A percentile compares a stretch with the other conserved stretches of the same genome.
Conservation (phyloP, 805 yeast genomes). For the Cyberlindnera samutprakarnensis region DNA sequence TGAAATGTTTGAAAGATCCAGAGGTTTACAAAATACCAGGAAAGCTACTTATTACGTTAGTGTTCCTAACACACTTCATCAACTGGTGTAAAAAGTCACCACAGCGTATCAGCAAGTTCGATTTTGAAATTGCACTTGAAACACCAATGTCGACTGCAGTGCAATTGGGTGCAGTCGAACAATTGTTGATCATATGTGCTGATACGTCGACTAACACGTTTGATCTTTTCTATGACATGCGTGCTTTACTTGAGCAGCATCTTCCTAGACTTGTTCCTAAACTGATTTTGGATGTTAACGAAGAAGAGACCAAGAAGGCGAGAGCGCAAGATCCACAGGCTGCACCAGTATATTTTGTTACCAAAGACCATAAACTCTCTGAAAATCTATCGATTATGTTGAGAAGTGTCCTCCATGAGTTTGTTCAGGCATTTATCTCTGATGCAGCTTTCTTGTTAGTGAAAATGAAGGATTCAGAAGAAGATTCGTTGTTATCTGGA, state of each 20-base stretch:
- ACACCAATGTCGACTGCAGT: slow-evolving; percentile 52
- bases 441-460: slow-evolving; percentile 63
- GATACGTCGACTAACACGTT: slow-evolving; percentile 42
- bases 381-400: slow-evolving; percentile 22
- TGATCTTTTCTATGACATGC: slow-evolving; percentile 53
- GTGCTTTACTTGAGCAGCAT: slow-evolving; percentile 58
- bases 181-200: slow-evolving; percentile 51
- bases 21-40: slow-evolving; percentile 41
- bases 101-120: slow-evolving; percentile 35
- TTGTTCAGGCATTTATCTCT: slow-evolving; percentile 48
- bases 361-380: slow-evolving; percentile 16
- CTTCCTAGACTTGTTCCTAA: slow-evolving; percentile 50
- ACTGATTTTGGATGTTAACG: slow-evolving; percentile 44
- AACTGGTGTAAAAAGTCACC: slow-evolving; percentile 57
- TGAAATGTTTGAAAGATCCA: slow-evolving; percentile 29
- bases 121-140: slow-evolving; percentile 49
- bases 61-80: slow-evolving; percentile 51
- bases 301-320: slow-evolving; percentile 29
- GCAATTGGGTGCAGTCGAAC: slow-evolving; percentile 65
- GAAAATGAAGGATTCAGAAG: slow-evolving; percentile 64
- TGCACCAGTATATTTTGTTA: slow-evolving; percentile 15
- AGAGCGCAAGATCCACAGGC: slow-evolving; percentile 21
- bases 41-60: slow-evolving; percentile 39
- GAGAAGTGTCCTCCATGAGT: slow-evolving; percentile 38
- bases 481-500: slow-evolving; percentile 57